These are phyloP conservation scores for Yamadazyma dendronema DNA, from an alignment of 1,139 yeast genomes.

Conservation along the genomic window DNA sequence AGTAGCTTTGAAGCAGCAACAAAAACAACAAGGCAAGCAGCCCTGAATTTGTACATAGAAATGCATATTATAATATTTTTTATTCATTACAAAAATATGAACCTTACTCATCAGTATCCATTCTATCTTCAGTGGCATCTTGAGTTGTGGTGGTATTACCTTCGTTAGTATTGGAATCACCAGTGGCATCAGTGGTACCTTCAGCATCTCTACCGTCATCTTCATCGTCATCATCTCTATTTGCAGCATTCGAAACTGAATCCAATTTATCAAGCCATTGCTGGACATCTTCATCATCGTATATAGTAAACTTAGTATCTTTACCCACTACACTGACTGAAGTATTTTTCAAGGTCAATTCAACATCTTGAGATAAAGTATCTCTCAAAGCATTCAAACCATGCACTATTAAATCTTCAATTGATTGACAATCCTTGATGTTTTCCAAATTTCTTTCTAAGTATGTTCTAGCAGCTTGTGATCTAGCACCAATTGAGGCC, in stretches of 20 bases:
- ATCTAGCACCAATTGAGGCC: slow-evolving; percentile 96
- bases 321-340: slow-evolving; percentile 89
- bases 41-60: slow-evolving; percentile 6
- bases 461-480: slow-evolving; percentile 97
- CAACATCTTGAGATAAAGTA: slow-evolving; percentile 91
- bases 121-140: slow-evolving; percentile 40
- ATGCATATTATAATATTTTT: slow-evolving; percentile 1
- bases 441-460: slow-evolving; percentile 79
- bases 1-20: slow-evolving; percentile 47
- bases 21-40: slow-evolving; percentile 13
- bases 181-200: slow-evolving; percentile 15
- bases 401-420: slow-evolving; percentile 77
- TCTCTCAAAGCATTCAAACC: slow-evolving; percentile 93
- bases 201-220: slow-evolving; percentile 25
- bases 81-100: slow-evolving; percentile 2
- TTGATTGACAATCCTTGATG: slow-evolving; percentile 55
- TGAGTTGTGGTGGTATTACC: slow-evolving; percentile 15
- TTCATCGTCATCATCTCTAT: slow-evolving; percentile 41
- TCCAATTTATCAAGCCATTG: slow-evolving; percentile 74
- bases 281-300: slow-evolving; percentile 85
- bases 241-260: slow-evolving; percentile 53
- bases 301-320: slow-evolving; percentile 68
- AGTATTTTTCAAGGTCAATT: slow-evolving; percentile 78
- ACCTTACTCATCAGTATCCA: slow-evolving; percentile 56
- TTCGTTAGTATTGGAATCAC: slow-evolving; percentile 17